phyloP scores from a whole-genome alignment of 2,329 filamentous ascomycete genomes.

The Davidsoniella eucalypti region DNA sequence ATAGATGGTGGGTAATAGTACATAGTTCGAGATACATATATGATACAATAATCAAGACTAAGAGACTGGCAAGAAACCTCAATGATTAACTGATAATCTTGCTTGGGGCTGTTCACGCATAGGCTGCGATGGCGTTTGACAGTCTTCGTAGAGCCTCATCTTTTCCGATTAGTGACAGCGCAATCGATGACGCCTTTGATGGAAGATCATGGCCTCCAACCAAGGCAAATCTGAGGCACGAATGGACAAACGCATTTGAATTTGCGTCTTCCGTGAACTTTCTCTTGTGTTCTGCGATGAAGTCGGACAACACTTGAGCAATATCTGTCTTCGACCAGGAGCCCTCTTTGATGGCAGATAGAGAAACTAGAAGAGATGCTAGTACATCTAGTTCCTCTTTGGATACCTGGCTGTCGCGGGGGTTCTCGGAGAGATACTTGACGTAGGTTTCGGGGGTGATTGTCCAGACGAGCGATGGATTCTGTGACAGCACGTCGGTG shows the following conservation, averaged over 20 bases:
- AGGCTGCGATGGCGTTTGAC: constrained; percentile 2
- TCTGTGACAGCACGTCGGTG: constrained; percentile 16
- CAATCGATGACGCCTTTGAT: constrained; percentile 12
- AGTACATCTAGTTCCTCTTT: constrained; percentile 6
- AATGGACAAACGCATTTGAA: constrained; percentile 2
- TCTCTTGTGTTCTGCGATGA: not conserved
- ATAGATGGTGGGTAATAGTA: too few species aligned
- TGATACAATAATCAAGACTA: too few species aligned
- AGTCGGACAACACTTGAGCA: constrained; percentile 14
- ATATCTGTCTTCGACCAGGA: constrained; percentile 17
- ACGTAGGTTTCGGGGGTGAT: constrained; percentile 19
- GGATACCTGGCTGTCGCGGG: not conserved
- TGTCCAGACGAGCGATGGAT: constrained; percentile 25
- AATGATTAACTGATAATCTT: too few species aligned
- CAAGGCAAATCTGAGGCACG: constrained; percentile 12
- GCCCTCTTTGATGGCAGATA: constrained; percentile 15
- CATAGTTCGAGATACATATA: too few species aligned
- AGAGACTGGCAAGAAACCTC: too few species aligned
- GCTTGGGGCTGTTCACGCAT: not conserved
- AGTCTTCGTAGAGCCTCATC: constrained; percentile 18
- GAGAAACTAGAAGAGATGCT: constrained; percentile 13
- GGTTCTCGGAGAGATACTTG: not conserved
- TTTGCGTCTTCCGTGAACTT: not conserved
- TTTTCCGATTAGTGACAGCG: constrained; percentile 22
- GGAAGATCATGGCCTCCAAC: constrained; percentile 9